phyloP scores from a whole-genome alignment of 2,329 filamentous ascomycete genomes.

The Aspergillus ochraceoroseus region DNA sequence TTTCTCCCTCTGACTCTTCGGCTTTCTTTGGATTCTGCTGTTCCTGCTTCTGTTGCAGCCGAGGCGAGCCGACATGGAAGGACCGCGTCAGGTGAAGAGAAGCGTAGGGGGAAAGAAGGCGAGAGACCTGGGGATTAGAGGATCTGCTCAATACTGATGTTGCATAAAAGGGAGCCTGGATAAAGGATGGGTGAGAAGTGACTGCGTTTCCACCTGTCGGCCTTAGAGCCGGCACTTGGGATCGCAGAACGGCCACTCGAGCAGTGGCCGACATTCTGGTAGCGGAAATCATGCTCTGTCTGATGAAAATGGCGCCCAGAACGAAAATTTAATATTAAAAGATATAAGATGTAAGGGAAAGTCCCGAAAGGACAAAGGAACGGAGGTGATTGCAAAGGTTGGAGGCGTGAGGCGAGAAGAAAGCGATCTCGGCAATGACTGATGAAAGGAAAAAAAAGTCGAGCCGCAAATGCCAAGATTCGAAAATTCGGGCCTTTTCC shows the following conservation, averaged over 20 bases:
- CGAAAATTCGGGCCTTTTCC: constrained; percentile 34
- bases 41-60: constrained; percentile 36
- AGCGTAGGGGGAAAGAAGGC: constrained; percentile 34
- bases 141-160: constrained; percentile 34
- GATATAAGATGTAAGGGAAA: constrained; percentile 7
- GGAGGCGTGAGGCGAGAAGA: constrained; percentile 18
- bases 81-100: constrained; percentile 36
- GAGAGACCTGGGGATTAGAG: constrained; percentile 24
- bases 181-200: constrained; percentile 33
- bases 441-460: constrained; percentile 33
- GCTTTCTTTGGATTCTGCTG: constrained; percentile 37
- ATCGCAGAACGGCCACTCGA: constrained; percentile 37
- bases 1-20: constrained; percentile 34
- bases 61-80: constrained; percentile 35
- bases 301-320: constrained; percentile 7
- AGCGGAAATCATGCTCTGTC: constrained; percentile 40
- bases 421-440: constrained; percentile 24
- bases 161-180: constrained; percentile 31
- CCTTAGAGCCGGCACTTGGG: constrained; percentile 32
- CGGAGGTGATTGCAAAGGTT: constrained; percentile 20
- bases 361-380: constrained; percentile 18
- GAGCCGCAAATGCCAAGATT: constrained; percentile 34
- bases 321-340: neutral
- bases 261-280: constrained; percentile 36
- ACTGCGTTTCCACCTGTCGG: constrained; percentile 26